A percentile compares a stretch with the other conserved stretches of the same genome.
These are phyloP conservation scores for Acer saccharum DNA, from an alignment of 345 rosid species.

Conservation along the genomic window DNA sequence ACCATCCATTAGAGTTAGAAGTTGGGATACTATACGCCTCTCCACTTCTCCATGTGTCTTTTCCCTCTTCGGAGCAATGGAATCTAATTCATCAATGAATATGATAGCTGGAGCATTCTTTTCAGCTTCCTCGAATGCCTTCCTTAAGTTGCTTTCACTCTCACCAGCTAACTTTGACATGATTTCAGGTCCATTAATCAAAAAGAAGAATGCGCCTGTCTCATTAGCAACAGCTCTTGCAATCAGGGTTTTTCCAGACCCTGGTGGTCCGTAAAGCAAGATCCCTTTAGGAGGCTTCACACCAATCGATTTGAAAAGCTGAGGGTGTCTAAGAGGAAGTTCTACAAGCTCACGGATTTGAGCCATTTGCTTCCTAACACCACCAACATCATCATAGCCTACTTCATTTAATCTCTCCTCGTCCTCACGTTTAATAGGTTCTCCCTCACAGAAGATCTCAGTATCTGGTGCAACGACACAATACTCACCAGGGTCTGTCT, in stretches of 20 bases:
- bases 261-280: constrained; percentile 37
- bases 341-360: constrained; percentile 57
- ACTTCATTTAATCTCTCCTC: constrained; percentile 47
- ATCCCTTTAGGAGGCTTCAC: constrained; percentile 53
- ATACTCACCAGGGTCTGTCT: constrained; percentile 47
- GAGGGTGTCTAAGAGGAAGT: constrained; percentile 49
- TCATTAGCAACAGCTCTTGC: constrained; percentile 49
- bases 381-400: constrained; percentile 55
- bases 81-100: constrained; percentile 21
- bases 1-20: constrained; percentile 30
- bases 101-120: constrained; percentile 23
- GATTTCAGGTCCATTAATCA: constrained; percentile 26
- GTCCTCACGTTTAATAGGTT: constrained; percentile 48
- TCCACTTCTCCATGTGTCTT: constrained; percentile 26
- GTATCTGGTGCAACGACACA: constrained; percentile 56
- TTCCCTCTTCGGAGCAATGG: constrained; percentile 24
- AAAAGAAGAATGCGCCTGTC: constrained; percentile 22
- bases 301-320: constrained; percentile 48
- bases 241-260: constrained; percentile 40
- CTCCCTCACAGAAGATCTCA: constrained; percentile 52
- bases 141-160: constrained; percentile 26
- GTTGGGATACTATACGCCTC: constrained; percentile 25
- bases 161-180: constrained; percentile 29
- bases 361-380: constrained; percentile 55
- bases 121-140: constrained; percentile 24